Base-by-base conservation (phyloP, 495 filamentous ascomycete genomes). In the Cetradonia linearis region DNA sequence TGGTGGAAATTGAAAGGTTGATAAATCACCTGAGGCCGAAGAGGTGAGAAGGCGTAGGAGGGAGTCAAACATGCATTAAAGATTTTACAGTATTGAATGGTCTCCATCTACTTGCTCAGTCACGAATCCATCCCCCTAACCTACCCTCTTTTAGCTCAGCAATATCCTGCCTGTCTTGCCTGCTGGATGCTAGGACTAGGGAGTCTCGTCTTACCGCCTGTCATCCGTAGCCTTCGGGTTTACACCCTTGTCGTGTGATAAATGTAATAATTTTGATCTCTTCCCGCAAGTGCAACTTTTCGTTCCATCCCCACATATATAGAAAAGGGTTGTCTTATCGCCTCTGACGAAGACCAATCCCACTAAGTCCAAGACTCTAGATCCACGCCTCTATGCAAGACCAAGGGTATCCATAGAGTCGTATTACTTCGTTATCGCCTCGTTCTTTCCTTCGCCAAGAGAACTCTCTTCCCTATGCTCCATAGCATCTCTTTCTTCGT, bases 1-100 rank as follows among this genome's bases (percentile, higher is more conserved):
- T 70, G 56, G 70, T 73, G 37, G 83, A 86, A 65, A 75, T 86
- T 61, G 82, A 85, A 59, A 75, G 80, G 62, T 77, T 86, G 77
- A 79, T 86, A 66, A 76, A 74, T 34, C 77, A 79, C 61, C 69
- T 83, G 53, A 73, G 72, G 62, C 76, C 75, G 61, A 76, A 70
- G 66, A 77, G 75, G 67, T 81, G 57, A 76, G 47, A 27, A 40
- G 13, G 20, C 1, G 20, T 46, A 46, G 42, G 25, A 1, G 3
- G 13, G 42, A 10, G 25, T 46, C 10, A 44, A 9, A n/a, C n/a
- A 20, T 44, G n/a, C 40, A 44, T n/a, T 44, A 20, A 2, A 20
- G 10, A 3, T 0, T 3, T 44, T n/a, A 16, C 18, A n/a, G 7
- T 9, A n/a, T 23, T 11, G 14, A 14, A 13, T 23, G 37, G 42